These are phyloP conservation scores for Sporisorium graminicola DNA, from an alignment of 1,284 basidiomycete genomes.

Conservation along the genomic window DNA sequence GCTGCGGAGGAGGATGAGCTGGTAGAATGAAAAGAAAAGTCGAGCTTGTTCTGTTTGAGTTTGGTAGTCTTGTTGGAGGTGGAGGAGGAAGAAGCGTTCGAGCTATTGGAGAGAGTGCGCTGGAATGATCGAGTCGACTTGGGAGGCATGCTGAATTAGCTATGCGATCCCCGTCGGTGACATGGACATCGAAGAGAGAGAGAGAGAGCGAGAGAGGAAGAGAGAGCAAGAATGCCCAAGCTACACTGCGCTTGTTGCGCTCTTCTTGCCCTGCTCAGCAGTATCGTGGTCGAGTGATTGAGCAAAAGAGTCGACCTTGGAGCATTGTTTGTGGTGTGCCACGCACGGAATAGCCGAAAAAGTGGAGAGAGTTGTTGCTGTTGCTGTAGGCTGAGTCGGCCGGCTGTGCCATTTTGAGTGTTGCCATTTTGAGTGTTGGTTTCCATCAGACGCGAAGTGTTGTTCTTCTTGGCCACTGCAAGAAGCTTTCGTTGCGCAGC, in stretches of 20 bases:
- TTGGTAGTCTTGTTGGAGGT: conserved; percentile 21
- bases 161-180: not conserved
- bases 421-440: conserved; percentile 10
- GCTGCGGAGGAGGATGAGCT: not conserved
- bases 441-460: conserved; percentile 21
- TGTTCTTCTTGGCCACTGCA: conserved; percentile 16
- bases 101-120: conserved; percentile 24
- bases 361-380: conserved; percentile 8
- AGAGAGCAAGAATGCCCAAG: not conserved
- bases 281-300: not conserved
- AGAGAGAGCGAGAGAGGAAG: too few species aligned
- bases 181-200: conserved; percentile 5
- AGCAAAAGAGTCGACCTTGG: conserved; percentile 1
- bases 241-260: not conserved
- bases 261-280: not conserved
- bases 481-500: not conserved
- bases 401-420: conserved; percentile 5
- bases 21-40: conserved; percentile 43
- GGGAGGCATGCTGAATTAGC: conserved; percentile 27
- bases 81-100: conserved; percentile 18
- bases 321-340: too few species aligned
- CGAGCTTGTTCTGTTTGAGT: conserved; percentile 51
- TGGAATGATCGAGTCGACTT: conserved; percentile 18
- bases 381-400: conserved; percentile 34
- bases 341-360: not conserved